These are phyloP conservation scores for Coriaria nepalensis DNA, from an alignment of 306 rosid species.

Conservation along the genomic window DNA sequence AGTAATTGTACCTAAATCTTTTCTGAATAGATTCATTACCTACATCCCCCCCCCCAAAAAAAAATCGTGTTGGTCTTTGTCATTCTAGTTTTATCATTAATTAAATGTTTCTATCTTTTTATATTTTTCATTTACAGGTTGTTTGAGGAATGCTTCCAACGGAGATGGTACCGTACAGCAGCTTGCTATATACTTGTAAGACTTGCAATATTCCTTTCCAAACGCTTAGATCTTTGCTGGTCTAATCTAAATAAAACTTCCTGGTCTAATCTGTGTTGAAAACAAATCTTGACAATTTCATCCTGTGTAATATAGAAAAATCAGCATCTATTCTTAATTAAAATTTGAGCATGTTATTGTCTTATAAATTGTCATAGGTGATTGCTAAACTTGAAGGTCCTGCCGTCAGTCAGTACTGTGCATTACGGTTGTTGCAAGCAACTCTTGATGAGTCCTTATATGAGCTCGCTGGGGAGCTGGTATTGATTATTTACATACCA, in stretches of 20 bases:
- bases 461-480: constrained; percentile 99
- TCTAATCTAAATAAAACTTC: neutral
- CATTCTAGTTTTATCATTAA: no score
- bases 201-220: constrained; percentile 9
- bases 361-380: constrained; percentile 44
- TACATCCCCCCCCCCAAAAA: no score
- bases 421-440: constrained; percentile 85
- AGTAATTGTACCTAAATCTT: no score
- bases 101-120: no score
- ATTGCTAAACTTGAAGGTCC: constrained; percentile 98
- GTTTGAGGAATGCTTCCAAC: constrained; percentile 98
- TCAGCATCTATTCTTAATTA: neutral
- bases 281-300: neutral
- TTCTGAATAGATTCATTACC: no score
- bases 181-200: constrained; percentile 98
- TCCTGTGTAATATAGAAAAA: neutral
- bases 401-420: constrained; percentile 93
- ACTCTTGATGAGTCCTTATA: constrained; percentile 91
- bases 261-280: constrained; percentile 1
- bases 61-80: no score
- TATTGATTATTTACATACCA: constrained; percentile 2
- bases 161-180: constrained; percentile 95
- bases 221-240: constrained; percentile 8
- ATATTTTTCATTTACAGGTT: no score
- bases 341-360: constrained; percentile 8